Percentiles rank a stretch among this genome's conserved stretches.
Evolutionary conservation across 352 stramenopile species (phyloP).

Genomic region (Pelagophyceae sp.): DNA sequence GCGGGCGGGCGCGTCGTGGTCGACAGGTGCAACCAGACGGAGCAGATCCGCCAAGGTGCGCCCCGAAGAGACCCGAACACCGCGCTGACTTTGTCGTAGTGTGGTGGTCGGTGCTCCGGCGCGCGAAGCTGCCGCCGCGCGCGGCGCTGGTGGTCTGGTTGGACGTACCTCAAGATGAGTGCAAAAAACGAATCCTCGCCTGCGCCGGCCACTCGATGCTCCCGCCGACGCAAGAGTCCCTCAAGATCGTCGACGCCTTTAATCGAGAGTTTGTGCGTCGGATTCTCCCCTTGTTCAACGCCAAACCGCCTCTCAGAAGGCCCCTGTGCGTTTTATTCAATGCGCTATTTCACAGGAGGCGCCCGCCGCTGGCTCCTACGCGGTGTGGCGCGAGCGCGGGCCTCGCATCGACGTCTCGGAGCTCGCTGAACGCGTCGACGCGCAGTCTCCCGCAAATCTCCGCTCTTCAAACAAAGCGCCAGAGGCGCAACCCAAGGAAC

Average conservation of each 20-base stretch:
- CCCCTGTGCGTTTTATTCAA: too few species aligned
- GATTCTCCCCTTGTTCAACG: not conserved
- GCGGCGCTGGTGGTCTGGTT: not conserved
- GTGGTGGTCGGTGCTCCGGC: not conserved
- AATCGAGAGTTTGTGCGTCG: not conserved
- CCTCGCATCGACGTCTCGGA: not conserved
- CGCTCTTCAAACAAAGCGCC: not conserved
- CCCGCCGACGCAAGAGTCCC: not conserved
- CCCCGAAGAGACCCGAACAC: not conserved
- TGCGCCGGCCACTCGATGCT: not conserved
- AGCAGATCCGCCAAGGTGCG: not conserved
- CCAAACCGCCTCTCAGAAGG: too few species aligned
- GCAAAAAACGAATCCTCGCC: not conserved
- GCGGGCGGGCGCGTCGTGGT: not conserved
- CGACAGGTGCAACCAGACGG: constrained; percentile 6
- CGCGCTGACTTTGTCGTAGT: too few species aligned
- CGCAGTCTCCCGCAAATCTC: not conserved
- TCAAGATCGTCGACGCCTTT: not conserved
- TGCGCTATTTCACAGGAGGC: too few species aligned
- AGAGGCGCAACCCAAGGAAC: not conserved
- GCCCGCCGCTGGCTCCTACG: not conserved
- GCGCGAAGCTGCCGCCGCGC: not conserved
- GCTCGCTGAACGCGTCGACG: not conserved
- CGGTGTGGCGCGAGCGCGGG: not conserved
- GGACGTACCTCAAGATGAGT: not conserved